Base-by-base conservation (phyloP, 352 stramenopile species). In the Saprolegnia parasitica region DNA sequence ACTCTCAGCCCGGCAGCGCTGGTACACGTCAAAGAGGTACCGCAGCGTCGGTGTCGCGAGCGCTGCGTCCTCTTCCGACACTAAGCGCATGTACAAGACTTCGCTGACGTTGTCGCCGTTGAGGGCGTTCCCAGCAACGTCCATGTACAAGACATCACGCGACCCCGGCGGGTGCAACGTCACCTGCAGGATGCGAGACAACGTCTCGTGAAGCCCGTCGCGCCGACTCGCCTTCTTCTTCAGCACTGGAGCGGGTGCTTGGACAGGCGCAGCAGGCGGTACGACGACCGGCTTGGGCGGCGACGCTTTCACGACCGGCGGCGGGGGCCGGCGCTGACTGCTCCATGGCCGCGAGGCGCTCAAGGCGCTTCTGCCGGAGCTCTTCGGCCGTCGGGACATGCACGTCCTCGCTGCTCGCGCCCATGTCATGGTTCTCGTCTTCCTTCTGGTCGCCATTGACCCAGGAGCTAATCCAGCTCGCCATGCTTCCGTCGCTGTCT, bases 41-140 rank as follows among this genome's bases (percentile, higher is more conserved):
- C 77, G 67, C 29, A 93, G 81, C 40, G 76, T 63, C 24, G 76
- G 77, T 15, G 23, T 47, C 75, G 79, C 5, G 75, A 80, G 15
- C 91, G 75, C 68, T 81, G 66, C 32, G 73, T 71, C 4, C 78
- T 83, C 84, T 35, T 35, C 29, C 50, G 82, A 77, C 39, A 89
- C 68, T 6, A 93, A 74, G n/a, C 86, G 81, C 63, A 81, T 76
- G 65, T 91, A 91, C 24, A 93, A 74, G 49, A 90, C 71, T 71
- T 93, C 86, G 68, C 81, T 81, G 47, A 80, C 72, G 60, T 89
- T 90, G n/a, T 54, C 49, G 20, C 72, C 56, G 9, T 56, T 72
- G 4, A 87, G 52, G 21, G 42, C 39, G 24, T 67, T 40, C 6
- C 42, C 35, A 1, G 49, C 42, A 24, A 56, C 23, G n/a, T 40